Base-by-base conservation (phyloP, 2,329 filamentous ascomycete species). In the Corinectria fuckeliana region DNA sequence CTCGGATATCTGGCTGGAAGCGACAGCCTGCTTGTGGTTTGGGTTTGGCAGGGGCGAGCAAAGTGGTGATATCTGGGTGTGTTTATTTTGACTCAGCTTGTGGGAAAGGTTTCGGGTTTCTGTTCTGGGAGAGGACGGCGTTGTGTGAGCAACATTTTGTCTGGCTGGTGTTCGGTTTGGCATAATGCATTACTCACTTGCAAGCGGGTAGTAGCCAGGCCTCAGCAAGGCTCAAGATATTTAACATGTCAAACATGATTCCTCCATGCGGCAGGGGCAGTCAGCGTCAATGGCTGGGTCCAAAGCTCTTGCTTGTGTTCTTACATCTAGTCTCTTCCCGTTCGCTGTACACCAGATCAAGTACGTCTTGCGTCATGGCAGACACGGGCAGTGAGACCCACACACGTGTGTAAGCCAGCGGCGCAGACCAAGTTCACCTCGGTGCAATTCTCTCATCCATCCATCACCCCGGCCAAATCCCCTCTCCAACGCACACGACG, bases 361-460 rank as follows among this genome's bases (percentile, higher is more conserved):
- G n/a, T 10, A 7, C 23, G 18, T 28, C 9, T 16, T 28, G 25
- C 42, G 42, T 45, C n/a, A 28, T 28, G 25, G 11, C 8, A 10
- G 9, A 11, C n/a, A 45, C 6, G n/a, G 6, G n/a, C 25, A 28
- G 14, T 44, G 41, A 11, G 42, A 45, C 41, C 20, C 42, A 23
- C 42, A 45, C 41, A 44, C 42, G 10, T 9, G 25, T 5, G 25
- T 25, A 28, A 13, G 23, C 42, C n/a, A 16, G 28, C 9, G 42
- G 42, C 25, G 25, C 42, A 28, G 23, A 28, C 28, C 9, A 20
- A 18, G 14, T 8, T n/a, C 42, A 8, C n/a, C 28, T 16, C 23
- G 9, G 14, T 39, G 13, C 55, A 53, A 59, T 56, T 41, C 53
- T 41, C 53, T 61, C 61, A 42, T 63, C 14, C 49, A 34, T n/a